phyloP scores from a whole-genome alignment of 2,329 filamentous ascomycete genomes.

The Ophiostoma angusticollis region DNA sequence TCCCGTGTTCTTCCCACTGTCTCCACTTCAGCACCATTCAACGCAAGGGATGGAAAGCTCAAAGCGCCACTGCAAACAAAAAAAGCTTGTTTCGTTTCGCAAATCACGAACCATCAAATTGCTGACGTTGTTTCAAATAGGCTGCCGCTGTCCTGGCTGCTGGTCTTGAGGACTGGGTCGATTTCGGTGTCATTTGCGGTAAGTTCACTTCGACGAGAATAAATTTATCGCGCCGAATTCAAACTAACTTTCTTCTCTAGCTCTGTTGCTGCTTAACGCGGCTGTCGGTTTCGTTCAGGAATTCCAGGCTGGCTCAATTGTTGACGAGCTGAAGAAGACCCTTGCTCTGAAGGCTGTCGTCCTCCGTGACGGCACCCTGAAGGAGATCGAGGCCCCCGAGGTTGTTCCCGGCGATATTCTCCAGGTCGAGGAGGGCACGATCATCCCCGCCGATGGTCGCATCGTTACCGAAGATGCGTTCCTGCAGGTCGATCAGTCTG shows the following conservation, averaged over 20 bases:
- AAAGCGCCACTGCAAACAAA: neutral
- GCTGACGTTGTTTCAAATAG: slow-evolving; percentile 22
- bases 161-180: slow-evolving; percentile 79
- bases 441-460: slow-evolving; percentile 78
- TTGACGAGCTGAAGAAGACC: slow-evolving; percentile 75
- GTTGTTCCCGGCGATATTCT: slow-evolving; percentile 86
- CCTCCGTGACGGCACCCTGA: slow-evolving; percentile 64
- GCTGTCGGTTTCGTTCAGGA: slow-evolving; percentile 79
- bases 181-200: slow-evolving; percentile 82
- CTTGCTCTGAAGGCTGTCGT: slow-evolving; percentile 75
- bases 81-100: slow-evolving; percentile 11
- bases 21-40: slow-evolving; percentile 2
- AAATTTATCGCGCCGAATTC: too few species aligned
- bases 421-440: slow-evolving; percentile 82
- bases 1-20: slow-evolving; percentile 1
- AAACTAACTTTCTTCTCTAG: neutral
- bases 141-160: slow-evolving; percentile 68
- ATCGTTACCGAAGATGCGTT: slow-evolving; percentile 75
- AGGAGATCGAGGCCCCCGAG: slow-evolving; percentile 69
- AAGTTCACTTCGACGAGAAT: too few species aligned
- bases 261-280: slow-evolving; percentile 69
- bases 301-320: slow-evolving; percentile 79
- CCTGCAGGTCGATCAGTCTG: slow-evolving; percentile 83
- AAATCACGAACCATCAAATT: slow-evolving; percentile 9
- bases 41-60: slow-evolving; percentile 2